Base-by-base conservation (phyloP, 1,284 basidiomycete genomes). In the Chondrostereum purpureum region DNA sequence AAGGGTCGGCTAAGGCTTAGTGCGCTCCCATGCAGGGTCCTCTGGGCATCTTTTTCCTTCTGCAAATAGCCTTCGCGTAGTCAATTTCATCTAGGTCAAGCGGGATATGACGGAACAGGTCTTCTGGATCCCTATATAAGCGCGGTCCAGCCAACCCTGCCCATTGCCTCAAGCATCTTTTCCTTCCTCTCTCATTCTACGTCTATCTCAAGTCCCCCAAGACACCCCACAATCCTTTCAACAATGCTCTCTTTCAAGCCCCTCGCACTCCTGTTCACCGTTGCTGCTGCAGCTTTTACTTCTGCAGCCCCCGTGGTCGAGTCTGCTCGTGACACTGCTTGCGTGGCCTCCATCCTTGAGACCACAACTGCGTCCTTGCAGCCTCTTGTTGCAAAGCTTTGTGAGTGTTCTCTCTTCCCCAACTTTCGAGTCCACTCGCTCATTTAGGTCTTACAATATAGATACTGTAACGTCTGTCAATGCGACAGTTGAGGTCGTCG, bases 231-330 rank as follows among this genome's bases (percentile, higher is more conserved):
- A 38, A 38, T 38, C 36, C 16, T 38, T 38, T 10, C 18, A 19
- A 31, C 8, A 38, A 38, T 38, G 36, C 36, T 16, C 17, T 38
- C 36, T 16, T 38, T 38, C 36, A 38, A 38, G 36, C 10, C 36
- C 36, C 36, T 38, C 18, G 8, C 36, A 8, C n/a, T 38, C n/a
- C 18, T 38, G n/a, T 38, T 38, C 36, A 19, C 36, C 18, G n/a
- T 38, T 16, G 36, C 36, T 16, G 36, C 18, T 19, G 12, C 36
- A 16, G 18, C 36, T 19, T 38, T 38, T 16, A 38, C 36, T 14
- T 38, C 18, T 8, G 36, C 36, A 10, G 36, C 36, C 17, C 36
- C 36, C 17, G 36, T 38, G 10, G 36, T 16, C 18, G 10, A 8
- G 8, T 10, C 17, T 19, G 36, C 12, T n/a, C 8, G 8, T 38